Percentiles rank a stretch among this genome's conserved stretches.
These are phyloP conservation scores for Pestalotiopsis sp. DNA, from an alignment of 2,329 filamentous ascomycete genomes.

Conservation along the genomic window DNA sequence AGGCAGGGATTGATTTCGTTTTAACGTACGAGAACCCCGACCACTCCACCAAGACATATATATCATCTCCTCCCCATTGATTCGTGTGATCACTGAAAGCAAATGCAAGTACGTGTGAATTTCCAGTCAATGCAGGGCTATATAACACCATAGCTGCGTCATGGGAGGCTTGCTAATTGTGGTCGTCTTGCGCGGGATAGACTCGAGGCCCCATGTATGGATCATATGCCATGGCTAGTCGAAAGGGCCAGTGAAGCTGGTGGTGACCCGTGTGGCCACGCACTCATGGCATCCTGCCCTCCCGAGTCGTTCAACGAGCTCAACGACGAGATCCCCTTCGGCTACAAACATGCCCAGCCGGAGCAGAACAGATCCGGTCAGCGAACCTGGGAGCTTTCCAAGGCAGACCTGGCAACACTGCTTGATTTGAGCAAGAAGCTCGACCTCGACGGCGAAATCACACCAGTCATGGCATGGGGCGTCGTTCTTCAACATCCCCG, in stretches of 20 bases:
- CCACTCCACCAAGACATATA: conserved; percentile 64
- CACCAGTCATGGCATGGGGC: conserved; percentile 93
- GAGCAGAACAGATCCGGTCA: conserved; percentile 47
- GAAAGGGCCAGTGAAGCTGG: conserved; percentile 61
- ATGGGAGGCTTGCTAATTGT: conserved; percentile 45
- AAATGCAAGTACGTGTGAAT: not conserved
- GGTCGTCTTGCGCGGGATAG: conserved; percentile 54
- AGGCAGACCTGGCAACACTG: conserved; percentile 77
- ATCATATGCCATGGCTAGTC: conserved; percentile 81
- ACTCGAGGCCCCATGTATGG: conserved; percentile 91
- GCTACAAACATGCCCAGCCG: conserved; percentile 42
- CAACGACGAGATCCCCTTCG: conserved; percentile 56
- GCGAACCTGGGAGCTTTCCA: conserved; percentile 79
- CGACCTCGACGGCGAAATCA: conserved; percentile 87
- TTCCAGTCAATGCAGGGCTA: not conserved
- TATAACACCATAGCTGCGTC: not conserved
- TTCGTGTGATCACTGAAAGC: conserved; percentile 12
- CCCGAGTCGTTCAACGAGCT: conserved; percentile 63
- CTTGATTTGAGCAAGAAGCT: conserved; percentile 83
- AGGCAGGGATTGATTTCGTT: conserved; percentile 87
- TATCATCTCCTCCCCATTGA: conserved; percentile 65
- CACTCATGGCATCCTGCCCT: conserved; percentile 89
- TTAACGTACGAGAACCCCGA: conserved; percentile 74
- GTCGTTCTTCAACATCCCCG: conserved; percentile 75
- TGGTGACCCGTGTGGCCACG: conserved; percentile 80